Evolutionary conservation across 2,329 filamentous ascomycete species (phyloP).

Genomic region (Rutstroemia sp.): DNA sequence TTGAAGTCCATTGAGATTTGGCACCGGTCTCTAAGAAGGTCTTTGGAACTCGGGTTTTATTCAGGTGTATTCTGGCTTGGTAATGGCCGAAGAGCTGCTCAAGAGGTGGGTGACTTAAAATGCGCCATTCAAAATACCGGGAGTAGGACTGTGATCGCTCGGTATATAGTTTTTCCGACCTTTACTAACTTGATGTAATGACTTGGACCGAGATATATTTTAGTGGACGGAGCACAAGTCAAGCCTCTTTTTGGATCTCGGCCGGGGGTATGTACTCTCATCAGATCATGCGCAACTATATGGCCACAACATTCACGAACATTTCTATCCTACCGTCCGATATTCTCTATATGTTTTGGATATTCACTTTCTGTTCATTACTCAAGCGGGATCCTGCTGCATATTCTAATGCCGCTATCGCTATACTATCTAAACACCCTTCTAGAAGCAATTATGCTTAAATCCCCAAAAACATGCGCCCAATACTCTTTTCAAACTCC

Average conservation of each 20-base stretch:
- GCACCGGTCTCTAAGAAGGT: slow-evolving; percentile 3
- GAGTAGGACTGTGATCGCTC: not conserved
- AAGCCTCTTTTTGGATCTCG: no score
- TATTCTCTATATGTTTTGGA: no score
- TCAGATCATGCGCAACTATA: no score
- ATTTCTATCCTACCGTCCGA: no score
- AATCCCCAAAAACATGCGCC: not conserved
- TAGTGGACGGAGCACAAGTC: no score
- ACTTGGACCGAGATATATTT: not conserved
- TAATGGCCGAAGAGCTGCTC: slow-evolving; percentile 4
- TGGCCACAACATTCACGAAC: no score
- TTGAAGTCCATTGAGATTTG: slow-evolving; percentile 18
- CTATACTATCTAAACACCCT: not conserved
- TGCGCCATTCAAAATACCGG: not conserved
- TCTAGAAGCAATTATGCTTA: not conserved
- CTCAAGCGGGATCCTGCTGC: no score
- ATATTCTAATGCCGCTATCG: no score
- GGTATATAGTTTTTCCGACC: not conserved
- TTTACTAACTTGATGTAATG: not conserved
- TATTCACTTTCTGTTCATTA: no score
- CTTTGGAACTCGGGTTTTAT: not conserved
- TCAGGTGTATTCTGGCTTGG: slow-evolving; percentile 4
- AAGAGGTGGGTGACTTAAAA: slow-evolving; percentile 7
- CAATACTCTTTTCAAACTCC: not conserved
- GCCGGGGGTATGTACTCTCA: no score